These are phyloP conservation scores for Pseudogymnoascus sp. DNA, from an alignment of 2,329 filamentous ascomycete species.

Conservation along the genomic window DNA sequence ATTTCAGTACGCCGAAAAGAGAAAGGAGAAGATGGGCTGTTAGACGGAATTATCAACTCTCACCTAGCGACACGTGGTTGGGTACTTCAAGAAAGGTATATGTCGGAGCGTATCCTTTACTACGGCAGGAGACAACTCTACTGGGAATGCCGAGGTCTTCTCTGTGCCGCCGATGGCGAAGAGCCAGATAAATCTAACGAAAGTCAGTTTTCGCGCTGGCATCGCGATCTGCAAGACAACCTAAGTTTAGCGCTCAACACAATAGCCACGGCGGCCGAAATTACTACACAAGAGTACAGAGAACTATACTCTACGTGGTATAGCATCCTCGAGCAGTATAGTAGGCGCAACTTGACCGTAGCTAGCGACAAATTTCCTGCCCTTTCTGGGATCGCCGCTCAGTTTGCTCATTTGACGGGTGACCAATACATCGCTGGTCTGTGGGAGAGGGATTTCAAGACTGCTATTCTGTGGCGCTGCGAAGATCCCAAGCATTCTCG, in stretches of 20 bases:
- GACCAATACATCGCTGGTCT: conserved; percentile 16
- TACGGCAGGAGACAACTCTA: conserved; percentile 13
- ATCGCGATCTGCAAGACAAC: neutral
- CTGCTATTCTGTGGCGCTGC: conserved; percentile 1
- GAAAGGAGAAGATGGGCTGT: neutral
- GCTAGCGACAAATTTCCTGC: conserved; percentile 13
- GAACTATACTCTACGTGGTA: conserved; percentile 2
- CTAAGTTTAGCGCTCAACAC: neutral
- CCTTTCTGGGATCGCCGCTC: conserved; percentile 13
- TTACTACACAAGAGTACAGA: neutral
- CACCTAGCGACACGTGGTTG: neutral
- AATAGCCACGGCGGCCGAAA: neutral
- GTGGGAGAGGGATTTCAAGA: conserved; percentile 14
- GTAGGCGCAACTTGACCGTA: conserved; percentile 1
- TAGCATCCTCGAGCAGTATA: conserved; percentile 12
- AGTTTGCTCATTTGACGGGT: conserved; percentile 7
- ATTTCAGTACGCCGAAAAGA: neutral
- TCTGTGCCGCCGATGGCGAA: neutral
- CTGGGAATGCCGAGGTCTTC: conserved; percentile 15
- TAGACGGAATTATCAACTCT: neutral
- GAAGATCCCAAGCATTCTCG: neutral
- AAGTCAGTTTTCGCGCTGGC: neutral
- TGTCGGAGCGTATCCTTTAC: conserved; percentile 12
- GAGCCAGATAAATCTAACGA: neutral
- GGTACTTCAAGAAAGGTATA: conserved; percentile 14